phyloP scores from a whole-genome alignment of 768 basidiomycete species.

The Filobasidium floriforme region DNA sequence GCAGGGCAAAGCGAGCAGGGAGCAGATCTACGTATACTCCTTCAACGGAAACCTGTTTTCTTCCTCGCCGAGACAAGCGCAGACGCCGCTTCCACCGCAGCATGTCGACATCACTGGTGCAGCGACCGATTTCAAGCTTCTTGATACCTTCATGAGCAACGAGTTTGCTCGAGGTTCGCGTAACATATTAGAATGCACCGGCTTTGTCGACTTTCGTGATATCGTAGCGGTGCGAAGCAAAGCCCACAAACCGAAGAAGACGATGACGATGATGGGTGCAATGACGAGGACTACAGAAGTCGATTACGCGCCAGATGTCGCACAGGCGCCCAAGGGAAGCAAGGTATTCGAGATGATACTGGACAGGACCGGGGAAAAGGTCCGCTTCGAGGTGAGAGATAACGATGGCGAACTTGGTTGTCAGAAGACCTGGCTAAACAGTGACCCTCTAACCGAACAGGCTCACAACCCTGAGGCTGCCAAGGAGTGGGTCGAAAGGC shows the following conservation, averaged over 20 bases:
- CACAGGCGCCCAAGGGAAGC: background rate
- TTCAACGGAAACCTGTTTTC: constrained; percentile 39
- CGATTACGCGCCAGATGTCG: constrained; percentile 20
- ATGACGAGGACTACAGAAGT: constrained; percentile 46
- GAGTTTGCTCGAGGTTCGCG: constrained; percentile 38
- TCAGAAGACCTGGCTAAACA: background rate
- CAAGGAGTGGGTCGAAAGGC: constrained; percentile 74
- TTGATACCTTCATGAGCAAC: constrained; percentile 30
- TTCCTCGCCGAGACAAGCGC: constrained; percentile 25
- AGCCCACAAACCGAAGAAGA: constrained; percentile 14
- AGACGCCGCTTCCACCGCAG: constrained; percentile 30
- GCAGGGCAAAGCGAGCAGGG: constrained; percentile 19
- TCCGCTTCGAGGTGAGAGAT: constrained; percentile 67
- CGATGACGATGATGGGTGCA: constrained; percentile 49
- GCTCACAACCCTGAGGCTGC: constrained; percentile 56
- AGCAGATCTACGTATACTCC: constrained; percentile 31
- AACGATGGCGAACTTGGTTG: background rate
- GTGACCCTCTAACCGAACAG: background rate
- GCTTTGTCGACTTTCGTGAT: constrained; percentile 64
- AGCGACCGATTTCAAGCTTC: constrained; percentile 28
- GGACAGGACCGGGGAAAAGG: constrained; percentile 55
- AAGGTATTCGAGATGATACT: constrained; percentile 66
- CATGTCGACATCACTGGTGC: constrained; percentile 27
- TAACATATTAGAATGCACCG: constrained; percentile 45
- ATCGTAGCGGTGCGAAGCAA: constrained; percentile 58